Base-by-base conservation (phyloP, 2,329 filamentous ascomycete species). In the Escovopsis sp. region DNA sequence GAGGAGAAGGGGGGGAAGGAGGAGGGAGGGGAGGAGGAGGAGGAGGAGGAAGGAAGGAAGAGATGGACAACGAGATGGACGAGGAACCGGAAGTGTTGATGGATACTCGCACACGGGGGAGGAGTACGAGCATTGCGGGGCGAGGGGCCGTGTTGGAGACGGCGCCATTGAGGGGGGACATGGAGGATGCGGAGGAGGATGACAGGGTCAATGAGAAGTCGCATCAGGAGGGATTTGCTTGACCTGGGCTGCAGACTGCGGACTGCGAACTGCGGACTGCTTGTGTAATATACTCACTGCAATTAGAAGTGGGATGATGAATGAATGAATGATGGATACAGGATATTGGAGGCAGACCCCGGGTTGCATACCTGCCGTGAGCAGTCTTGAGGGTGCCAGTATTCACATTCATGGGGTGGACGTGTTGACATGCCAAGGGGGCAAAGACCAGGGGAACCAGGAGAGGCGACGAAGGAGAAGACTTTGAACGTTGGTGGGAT, bases 41-140 rank as follows among this genome's bases (percentile, higher is more conserved):
- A 68, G 39, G 66, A 67, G 39, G 73, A 66, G 40, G 71, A 77
- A 49, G 64, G 55, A 62, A 31, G 49, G 21, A 48, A 2, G 58
- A 53, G 8, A 49, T 56, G n/a, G 52, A 66, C 42, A 54, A 62
- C 21, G 45, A 49, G 3, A 59, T 66, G 32, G 67, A 66, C 25
- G 65, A 68, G 39, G 66, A 67, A 39, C 74, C 66, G 40, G 71
- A 77, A 49, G 64, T 68, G 15, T 56, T 78, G 16, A 48, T 46
- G 27, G 67, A 70, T 34, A 54, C 59, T 33, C 60, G 65, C 34
- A 54, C 59, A 33, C 60, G 65, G 18, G 66, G 70, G 3, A 56
- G 69, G 45, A 63, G 74, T 39, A 62, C 64, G 39, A 79, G 76
- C 43, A 53, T 71, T 23, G 63, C 71, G 33, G 64, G 60, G 23